A percentile compares a stretch with the other conserved stretches of the same genome.
Conservation (phyloP, 495 filamentous ascomycete genomes). For the Neurospora sp. region DNA sequence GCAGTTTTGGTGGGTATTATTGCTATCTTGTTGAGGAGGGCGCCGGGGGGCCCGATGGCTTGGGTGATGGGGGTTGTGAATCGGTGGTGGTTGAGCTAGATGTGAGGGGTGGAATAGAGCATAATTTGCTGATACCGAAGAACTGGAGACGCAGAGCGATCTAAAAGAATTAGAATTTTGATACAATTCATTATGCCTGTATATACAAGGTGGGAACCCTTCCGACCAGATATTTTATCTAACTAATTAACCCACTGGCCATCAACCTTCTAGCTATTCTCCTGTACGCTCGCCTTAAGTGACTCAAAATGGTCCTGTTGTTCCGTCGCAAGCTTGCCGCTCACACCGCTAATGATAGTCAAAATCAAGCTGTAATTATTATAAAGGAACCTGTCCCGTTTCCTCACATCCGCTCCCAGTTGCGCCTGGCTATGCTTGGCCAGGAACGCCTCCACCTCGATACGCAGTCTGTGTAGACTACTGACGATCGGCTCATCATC, state of each 20-base stretch:
- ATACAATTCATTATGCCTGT: neutral
- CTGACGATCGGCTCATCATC: slow-evolving; percentile 87
- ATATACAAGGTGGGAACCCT: neutral
- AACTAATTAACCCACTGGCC: neutral
- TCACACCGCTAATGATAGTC: slow-evolving; percentile 81
- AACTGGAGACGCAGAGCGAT: neutral
- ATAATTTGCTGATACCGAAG: neutral
- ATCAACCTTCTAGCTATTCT: slow-evolving; percentile 17
- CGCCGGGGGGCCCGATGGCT: slow-evolving; percentile 16
- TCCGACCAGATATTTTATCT: neutral
- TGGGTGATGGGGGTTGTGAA: slow-evolving; percentile 9
- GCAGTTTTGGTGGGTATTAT: slow-evolving; percentile 54
- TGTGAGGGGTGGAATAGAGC: neutral
- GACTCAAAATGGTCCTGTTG: slow-evolving; percentile 59
- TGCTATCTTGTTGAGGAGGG: slow-evolving; percentile 30
- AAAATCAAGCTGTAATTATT: slow-evolving; percentile 91
- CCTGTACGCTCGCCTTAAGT: slow-evolving; percentile 41
- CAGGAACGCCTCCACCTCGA: slow-evolving; percentile 70
- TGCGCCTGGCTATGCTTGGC: slow-evolving; percentile 50
- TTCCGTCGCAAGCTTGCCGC: slow-evolving; percentile 69
- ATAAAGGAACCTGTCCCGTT: slow-evolving; percentile 76
- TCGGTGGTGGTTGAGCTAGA: slow-evolving; percentile 8
- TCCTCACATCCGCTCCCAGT: slow-evolving; percentile 59
- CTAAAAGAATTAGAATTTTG: neutral
- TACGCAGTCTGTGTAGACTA: slow-evolving; percentile 63